These are phyloP conservation scores for Calocera cornea DNA, from an alignment of 768 basidiomycete genomes.

Conservation along the genomic window DNA sequence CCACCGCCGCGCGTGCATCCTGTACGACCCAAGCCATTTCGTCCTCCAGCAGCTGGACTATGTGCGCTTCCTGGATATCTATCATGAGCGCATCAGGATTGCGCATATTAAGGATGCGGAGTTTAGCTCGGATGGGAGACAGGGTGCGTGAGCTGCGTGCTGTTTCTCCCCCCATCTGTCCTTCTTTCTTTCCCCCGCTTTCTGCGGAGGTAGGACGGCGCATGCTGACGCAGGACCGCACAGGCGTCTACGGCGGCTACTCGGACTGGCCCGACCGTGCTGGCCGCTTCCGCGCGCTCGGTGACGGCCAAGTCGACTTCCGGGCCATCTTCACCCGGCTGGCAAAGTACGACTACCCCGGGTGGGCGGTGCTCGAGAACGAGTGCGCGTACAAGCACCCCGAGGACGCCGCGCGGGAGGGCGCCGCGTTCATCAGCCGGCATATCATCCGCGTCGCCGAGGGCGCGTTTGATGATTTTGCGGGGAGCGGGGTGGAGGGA, in stretches of 20 bases:
- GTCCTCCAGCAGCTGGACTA: background rate
- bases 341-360: background rate
- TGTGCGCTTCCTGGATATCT: background rate
- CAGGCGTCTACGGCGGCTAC: background rate
- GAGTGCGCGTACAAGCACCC: background rate
- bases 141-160: no score
- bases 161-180: no score
- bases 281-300: background rate
- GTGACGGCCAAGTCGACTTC: background rate
- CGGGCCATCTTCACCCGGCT: background rate
- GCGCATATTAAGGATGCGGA: background rate
- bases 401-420: background rate
- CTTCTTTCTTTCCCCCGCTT: background rate
- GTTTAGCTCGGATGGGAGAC: constrained; percentile 1
- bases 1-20: background rate
- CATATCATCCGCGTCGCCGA: background rate
- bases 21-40: background rate
- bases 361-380: background rate
- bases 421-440: background rate
- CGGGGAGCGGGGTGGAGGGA: background rate
- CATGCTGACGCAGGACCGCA: background rate
- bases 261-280: background rate
- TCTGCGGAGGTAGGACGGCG: background rate
- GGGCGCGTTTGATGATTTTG: constrained; percentile 4
- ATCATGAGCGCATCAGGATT: background rate